A percentile compares a stretch with the other conserved stretches of the same genome.
Evolutionary conservation across 352 stramenopile genomes (phyloP).

Genomic region (Pythium chondricola): DNA sequence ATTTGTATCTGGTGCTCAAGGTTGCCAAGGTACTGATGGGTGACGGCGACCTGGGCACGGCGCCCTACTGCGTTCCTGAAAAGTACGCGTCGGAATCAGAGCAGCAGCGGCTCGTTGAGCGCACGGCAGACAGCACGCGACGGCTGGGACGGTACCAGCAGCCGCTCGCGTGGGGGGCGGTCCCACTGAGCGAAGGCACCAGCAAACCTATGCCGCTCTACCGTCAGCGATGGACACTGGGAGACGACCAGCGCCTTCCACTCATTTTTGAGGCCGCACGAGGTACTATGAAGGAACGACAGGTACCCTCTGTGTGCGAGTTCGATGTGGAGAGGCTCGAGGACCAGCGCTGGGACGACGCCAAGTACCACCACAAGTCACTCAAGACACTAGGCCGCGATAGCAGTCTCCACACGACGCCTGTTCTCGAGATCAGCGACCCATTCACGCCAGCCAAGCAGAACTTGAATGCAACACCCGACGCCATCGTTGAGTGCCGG

Average conservation of each 20-base stretch:
- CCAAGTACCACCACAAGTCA: conserved; percentile 31
- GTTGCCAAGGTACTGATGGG: conserved; percentile 55
- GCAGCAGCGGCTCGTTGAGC: conserved; percentile 54
- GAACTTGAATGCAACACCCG: background rate
- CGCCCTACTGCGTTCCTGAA: conserved; percentile 57
- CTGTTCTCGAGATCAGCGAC: conserved; percentile 15
- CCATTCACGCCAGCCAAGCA: conserved; percentile 5
- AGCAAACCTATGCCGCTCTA: conserved; percentile 55
- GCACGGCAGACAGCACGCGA: conserved; percentile 29
- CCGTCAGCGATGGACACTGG: conserved; percentile 47
- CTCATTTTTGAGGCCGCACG: conserved; percentile 46
- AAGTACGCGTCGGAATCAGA: conserved; percentile 39
- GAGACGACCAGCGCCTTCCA: conserved; percentile 50
- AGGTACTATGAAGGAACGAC: conserved; percentile 54
- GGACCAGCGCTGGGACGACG: conserved; percentile 25
- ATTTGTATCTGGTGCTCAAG: conserved; percentile 62
- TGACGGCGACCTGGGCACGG: conserved; percentile 42
- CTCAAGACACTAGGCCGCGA: conserved; percentile 13
- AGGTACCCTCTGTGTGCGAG: conserved; percentile 45
- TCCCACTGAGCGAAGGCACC: conserved; percentile 34
- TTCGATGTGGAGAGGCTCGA: conserved; percentile 49
- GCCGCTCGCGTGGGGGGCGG: conserved; percentile 52
- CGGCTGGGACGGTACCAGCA: conserved; percentile 52
- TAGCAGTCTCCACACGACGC: conserved; percentile 1
- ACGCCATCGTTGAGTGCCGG: conserved; percentile 2